A percentile compares a stretch with the other conserved stretches of the same genome.
Conservation (phyloP, 768 basidiomycete genomes). For the Termitomyces sp. region DNA sequence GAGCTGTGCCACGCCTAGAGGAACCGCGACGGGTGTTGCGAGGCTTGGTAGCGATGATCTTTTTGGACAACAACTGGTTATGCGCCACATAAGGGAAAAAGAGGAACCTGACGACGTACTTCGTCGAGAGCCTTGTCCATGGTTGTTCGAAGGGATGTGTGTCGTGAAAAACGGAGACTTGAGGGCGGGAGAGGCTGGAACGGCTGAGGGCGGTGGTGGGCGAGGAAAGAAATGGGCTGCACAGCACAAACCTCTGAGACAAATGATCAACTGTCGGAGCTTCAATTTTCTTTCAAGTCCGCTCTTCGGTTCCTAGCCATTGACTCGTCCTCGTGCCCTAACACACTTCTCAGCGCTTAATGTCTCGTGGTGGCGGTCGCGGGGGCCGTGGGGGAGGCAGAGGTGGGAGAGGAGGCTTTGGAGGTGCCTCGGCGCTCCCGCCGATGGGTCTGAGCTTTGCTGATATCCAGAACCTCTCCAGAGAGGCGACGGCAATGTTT, state of each 20-base stretch:
- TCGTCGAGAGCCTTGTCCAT: slow-evolving; percentile 89
- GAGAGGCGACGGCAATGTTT: slow-evolving; percentile 76
- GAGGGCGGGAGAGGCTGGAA: slow-evolving; percentile 27
- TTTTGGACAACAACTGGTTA: slow-evolving; percentile 16
- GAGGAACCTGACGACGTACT: slow-evolving; percentile 36
- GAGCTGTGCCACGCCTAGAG: slow-evolving; percentile 41
- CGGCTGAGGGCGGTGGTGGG: slow-evolving; percentile 21
- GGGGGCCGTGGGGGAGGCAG: slow-evolving; percentile 36
- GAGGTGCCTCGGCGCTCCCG: slow-evolving; percentile 46
- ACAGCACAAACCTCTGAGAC: slow-evolving; percentile 17
- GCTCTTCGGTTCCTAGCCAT: slow-evolving; percentile 15
- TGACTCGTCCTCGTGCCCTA: slow-evolving; percentile 7
- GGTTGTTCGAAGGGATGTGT: slow-evolving; percentile 13
- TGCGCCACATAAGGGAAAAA: slow-evolving; percentile 18
- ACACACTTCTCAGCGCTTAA: slow-evolving; percentile 15
- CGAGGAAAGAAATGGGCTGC: slow-evolving; percentile 3
- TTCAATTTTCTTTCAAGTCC: slow-evolving; percentile 29
- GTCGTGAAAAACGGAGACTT: slow-evolving; percentile 15
- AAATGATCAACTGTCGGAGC: slow-evolving; percentile 34
- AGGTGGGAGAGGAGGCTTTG: slow-evolving; percentile 61
- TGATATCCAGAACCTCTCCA: slow-evolving; percentile 72
- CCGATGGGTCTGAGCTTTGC: slow-evolving; percentile 82
- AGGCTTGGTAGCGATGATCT: slow-evolving; percentile 70
- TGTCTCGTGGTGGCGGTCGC: slow-evolving; percentile 40
- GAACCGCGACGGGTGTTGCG: slow-evolving; percentile 46